Conservation (phyloP, 441 rosid genomes). For the Bocquillonia castaneifolia region DNA sequence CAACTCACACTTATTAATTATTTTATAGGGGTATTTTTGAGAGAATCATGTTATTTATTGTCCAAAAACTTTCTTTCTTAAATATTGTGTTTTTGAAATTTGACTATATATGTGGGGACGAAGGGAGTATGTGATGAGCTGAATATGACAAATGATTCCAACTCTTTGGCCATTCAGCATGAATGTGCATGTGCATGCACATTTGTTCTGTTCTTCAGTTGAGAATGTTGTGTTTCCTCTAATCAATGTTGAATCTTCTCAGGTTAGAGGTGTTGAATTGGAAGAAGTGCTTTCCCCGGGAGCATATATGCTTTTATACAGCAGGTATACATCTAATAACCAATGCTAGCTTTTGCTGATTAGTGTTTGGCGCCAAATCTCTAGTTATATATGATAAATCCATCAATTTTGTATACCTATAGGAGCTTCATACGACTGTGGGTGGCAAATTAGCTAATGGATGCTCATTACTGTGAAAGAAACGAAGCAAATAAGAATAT, state of each 20-base stretch:
- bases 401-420: constrained; percentile 2
- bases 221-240: neutral
- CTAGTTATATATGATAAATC: neutral
- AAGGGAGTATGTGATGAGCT: too few species aligned
- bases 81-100: too few species aligned
- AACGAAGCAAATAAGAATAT: neutral
- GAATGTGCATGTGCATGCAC: neutral
- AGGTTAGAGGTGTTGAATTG: constrained; percentile 64
- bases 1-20: too few species aligned
- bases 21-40: too few species aligned
- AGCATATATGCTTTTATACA: constrained; percentile 94
- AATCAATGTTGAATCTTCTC: constrained; percentile 26
- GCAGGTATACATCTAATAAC: constrained; percentile 48
- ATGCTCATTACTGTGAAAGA: neutral
- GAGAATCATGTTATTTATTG: too few species aligned
- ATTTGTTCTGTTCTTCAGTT: neutral
- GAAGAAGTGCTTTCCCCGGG: constrained; percentile 90
- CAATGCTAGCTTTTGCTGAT: neutral
- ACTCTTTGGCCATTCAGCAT: neutral
- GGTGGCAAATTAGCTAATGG: neutral
- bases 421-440: neutral
- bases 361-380: neutral
- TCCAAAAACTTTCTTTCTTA: too few species aligned
- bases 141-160: neutral
- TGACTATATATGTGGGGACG: too few species aligned